phyloP scores from a whole-genome alignment of 2,329 filamentous ascomycete species.

The Cryphonectria naterciae region DNA sequence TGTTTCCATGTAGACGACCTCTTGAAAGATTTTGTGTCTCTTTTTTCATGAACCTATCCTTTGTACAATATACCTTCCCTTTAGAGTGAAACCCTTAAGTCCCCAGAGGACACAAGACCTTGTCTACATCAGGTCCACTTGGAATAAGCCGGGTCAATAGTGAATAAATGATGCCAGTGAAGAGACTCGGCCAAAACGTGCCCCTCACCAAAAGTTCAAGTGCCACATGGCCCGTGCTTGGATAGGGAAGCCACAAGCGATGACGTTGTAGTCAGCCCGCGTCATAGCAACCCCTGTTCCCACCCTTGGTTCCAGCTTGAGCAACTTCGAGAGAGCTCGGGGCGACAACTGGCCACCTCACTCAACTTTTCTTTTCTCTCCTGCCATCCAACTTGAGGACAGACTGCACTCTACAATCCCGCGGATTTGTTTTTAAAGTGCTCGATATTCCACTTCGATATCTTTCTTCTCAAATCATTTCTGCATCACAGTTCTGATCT shows the following conservation, averaged over 20 bases:
- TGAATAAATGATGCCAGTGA: neutral
- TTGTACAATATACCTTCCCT: neutral
- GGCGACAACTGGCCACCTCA: constrained; percentile 28
- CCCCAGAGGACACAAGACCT: neutral
- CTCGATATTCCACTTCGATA: neutral
- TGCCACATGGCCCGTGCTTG: constrained; percentile 8
- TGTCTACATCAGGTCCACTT: neutral
- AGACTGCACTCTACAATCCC: neutral
- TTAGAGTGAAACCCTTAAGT: neutral
- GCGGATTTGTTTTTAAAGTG: neutral
- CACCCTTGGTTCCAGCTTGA: constrained; percentile 22
- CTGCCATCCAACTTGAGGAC: neutral
- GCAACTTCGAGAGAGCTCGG: constrained; percentile 13
- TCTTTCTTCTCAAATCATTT: neutral
- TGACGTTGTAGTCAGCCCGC: constrained; percentile 26
- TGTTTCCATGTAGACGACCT: neutral
- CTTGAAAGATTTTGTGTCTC: no score
- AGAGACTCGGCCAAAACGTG: neutral
- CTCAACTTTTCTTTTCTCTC: constrained; percentile 6
- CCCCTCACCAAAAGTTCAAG: neutral
- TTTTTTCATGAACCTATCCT: no score
- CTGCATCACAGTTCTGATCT: constrained; percentile 1
- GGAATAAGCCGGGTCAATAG: neutral
- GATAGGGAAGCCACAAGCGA: constrained; percentile 17
- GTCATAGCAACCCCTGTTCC: constrained; percentile 24